These are phyloP conservation scores for Adansonia madagascariensis DNA, from an alignment of 441 rosid species.

Conservation along the genomic window DNA sequence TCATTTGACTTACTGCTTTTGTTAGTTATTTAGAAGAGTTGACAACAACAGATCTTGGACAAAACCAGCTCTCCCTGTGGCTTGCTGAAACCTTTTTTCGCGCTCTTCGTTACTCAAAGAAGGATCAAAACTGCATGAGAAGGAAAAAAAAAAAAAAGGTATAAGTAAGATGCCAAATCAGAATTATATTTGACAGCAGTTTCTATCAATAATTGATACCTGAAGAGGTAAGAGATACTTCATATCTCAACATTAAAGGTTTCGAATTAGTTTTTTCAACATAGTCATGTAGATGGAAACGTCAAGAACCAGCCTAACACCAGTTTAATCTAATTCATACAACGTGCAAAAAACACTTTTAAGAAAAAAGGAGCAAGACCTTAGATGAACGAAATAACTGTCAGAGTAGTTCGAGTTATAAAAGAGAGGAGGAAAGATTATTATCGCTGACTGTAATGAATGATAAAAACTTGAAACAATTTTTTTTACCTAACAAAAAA, in stretches of 20 bases:
- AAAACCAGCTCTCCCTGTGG: constrained; percentile 55
- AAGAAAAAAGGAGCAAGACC: not conserved
- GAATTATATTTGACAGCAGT: not conserved
- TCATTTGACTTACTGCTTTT: constrained; percentile 28
- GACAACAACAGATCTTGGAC: constrained; percentile 60
- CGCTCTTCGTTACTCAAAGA: constrained; percentile 61
- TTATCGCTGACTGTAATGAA: not conserved
- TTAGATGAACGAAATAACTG: not conserved
- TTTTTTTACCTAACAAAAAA: not conserved
- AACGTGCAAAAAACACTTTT: not conserved
- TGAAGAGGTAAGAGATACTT: not conserved
- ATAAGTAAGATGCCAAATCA: constrained; percentile 18
- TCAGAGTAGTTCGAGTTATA: not conserved
- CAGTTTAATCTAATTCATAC: not conserved
- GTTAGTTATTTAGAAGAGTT: constrained; percentile 42
- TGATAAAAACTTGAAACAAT: not conserved
- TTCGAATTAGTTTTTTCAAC: not conserved
- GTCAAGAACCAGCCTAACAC: not conserved
- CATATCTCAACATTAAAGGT: not conserved
- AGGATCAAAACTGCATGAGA: constrained; percentile 54
- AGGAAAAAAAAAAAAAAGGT: not conserved
- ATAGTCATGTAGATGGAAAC: not conserved
- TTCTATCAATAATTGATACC: not conserved
- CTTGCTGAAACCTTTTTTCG: constrained; percentile 56
- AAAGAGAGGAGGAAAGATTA: not conserved